Base-by-base conservation (phyloP, 768 basidiomycete genomes). In the Hysterangium stoloniferum region DNA sequence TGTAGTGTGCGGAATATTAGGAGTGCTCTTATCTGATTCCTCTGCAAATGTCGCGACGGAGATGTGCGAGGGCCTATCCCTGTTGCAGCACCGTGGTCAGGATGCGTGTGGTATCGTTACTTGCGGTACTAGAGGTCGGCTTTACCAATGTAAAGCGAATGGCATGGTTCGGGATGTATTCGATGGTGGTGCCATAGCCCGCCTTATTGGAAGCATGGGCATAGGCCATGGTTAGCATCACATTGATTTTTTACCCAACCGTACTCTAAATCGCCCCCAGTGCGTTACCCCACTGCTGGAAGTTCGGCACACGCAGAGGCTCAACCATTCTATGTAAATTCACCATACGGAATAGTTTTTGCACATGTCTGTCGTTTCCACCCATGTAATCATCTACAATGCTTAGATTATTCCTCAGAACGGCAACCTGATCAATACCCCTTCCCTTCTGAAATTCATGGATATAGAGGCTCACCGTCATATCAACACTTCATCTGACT, bases 261-360 rank as follows among this genome's bases (percentile, higher is more conserved):
- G n/a, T n/a, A n/a, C 31, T 56, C 51, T 35, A 4, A n/a, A n/a
- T 13, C n/a, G 4, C 35, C 28, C 57, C 6, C 59, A 98, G 96
- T 95, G 48, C 82, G 96, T 52, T 98, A 99, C 68, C 96, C 96
- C 8, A 98, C 96, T 54, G 96, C 96, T 47, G 96, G 96, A 44
- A 92, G 91, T 62, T 96, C 92, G 52, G 88, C 93, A 52, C 88
- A 96, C 58, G 85, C 95, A 9, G 96, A 99, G 65, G 94, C 96
- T 6, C 96, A 99, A 63, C 96, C 96, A 1, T 99, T 99, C 75
- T 99, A 99, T 64, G 96, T 99, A 59, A 99, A 99, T 71, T 95
- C 93, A n/a, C 96, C 96, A 3, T 99, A 98, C 65, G 96, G 96
- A 45, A 95, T 99, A 62, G 91, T 94, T 55, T 86, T 99, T 63